Conservation (phyloP, 805 yeast genomes). For the Monosporozyma yasuniensis region DNA sequence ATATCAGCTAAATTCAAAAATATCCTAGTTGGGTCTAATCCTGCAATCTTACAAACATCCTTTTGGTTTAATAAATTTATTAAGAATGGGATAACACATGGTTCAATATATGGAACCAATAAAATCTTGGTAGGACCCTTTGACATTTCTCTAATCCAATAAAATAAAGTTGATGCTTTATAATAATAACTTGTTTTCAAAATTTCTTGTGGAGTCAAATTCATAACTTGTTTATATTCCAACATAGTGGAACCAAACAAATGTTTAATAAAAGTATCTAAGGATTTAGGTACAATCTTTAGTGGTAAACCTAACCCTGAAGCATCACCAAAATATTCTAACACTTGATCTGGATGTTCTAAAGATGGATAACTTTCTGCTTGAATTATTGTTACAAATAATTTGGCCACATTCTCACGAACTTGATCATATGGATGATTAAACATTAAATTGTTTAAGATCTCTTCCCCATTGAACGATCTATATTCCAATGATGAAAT, state of each 20-base stretch:
- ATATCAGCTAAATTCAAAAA: slow-evolving; percentile 43
- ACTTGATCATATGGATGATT: slow-evolving; percentile 68
- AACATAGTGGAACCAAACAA: slow-evolving; percentile 39
- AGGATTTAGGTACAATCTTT: slow-evolving; percentile 24
- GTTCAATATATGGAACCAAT: slow-evolving; percentile 43
- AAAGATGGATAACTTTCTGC: slow-evolving; percentile 7
- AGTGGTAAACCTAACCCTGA: slow-evolving; percentile 32
- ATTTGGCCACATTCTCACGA: slow-evolving; percentile 58
- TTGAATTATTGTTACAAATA: slow-evolving; percentile 32
- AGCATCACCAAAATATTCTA: slow-evolving; percentile 7
- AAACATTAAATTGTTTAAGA: slow-evolving; percentile 35
- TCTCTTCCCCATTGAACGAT: slow-evolving; percentile 40
- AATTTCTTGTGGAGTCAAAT: slow-evolving; percentile 45
- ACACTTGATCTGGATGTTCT: slow-evolving; percentile 14
- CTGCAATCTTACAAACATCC: slow-evolving; percentile 74
- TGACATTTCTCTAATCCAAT: slow-evolving; percentile 48
- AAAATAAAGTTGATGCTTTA: slow-evolving; percentile 56
- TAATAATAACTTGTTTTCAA: slow-evolving; percentile 53
- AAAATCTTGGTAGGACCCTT: slow-evolving; percentile 45
- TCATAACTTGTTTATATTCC: slow-evolving; percentile 30
- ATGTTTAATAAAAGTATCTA: slow-evolving; percentile 33
- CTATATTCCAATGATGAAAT: slow-evolving; percentile 46
- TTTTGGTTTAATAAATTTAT: slow-evolving; percentile 56
- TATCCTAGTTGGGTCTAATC: slow-evolving; percentile 43
- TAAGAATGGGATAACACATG: slow-evolving; percentile 59